Base-by-base conservation (phyloP, 2,329 filamentous ascomycete genomes). In the Verticillium nonalfalfae region DNA sequence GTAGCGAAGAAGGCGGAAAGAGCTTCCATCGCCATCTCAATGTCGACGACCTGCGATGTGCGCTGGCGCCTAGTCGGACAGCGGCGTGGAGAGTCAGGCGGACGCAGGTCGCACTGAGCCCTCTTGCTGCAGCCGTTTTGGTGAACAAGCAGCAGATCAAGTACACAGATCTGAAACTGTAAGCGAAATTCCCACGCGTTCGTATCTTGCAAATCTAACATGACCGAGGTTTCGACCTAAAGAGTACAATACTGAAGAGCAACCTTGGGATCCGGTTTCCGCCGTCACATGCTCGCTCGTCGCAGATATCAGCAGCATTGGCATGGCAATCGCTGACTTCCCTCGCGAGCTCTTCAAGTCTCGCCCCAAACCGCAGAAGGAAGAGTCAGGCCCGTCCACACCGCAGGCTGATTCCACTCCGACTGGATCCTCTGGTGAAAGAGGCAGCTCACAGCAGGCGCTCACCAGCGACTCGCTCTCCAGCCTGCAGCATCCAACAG, bases 281-380 rank as follows among this genome's bases (percentile, higher is more conserved):
- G 91, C 91, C 21, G 90, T 87, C 15, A 87, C 91, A 0, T 85
- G 86, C 55, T 91, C 93, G 0, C 75, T 97, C 1, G 78, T 96
- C n/a, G 90, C 90, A 6, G 94, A 93, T n/a, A 79, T 95, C 56
- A 87, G 89, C 33, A 89, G 85, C 45, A 88, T 97, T 61, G 85
- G 90, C 68, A 90, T 96, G 83, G 91, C 91, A 1, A 81, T 96
- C 50, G 90, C 90, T 1, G 92, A 96, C 69, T 83, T 88, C 66
- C 85, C 85, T 2, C 75, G 81, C 18, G 81, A 85, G 62, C 72
- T 87, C 5, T 84, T 86, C 72, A 82, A 79, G 57, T 69, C 68
- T 15, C 68, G 70, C 9, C 67, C 67, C 55, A 67, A 65, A 56
- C 55, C 63, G 9, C 59, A 66, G 35, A 60, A 63, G 40, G 62